Base-by-base conservation (phyloP, 108 stramenopile genomes). In the Cyclotella atomus region DNA sequence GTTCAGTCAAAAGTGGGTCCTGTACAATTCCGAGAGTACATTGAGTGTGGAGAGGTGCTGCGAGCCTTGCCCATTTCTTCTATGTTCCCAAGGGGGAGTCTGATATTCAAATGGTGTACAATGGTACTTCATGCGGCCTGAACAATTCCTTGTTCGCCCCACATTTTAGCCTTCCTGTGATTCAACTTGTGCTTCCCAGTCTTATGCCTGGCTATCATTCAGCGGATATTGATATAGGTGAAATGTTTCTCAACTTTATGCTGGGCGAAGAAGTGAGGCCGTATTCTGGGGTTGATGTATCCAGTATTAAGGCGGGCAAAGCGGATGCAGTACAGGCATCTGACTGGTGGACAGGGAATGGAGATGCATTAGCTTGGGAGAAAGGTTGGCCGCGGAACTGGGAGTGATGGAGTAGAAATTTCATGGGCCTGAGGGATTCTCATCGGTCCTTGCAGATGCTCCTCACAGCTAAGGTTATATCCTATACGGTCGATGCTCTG, bases 211-310 rank as follows among this genome's bases (percentile, higher is more conserved):
- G 67, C 0, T 75, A 74, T 25, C 68, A 60, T 41, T 56, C 63
- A 20, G 81, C 59, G 0, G 82, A 86, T 61, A 76, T 71, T 49
- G 78, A 86, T 45, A 62, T 76, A 15, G 82, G 82, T 3, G 85
- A 86, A 56, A 72, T 80, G 75, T 86, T 86, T 69, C 60, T 69
- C 7, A 86, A 86, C 28, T 83, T 75, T 32, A 23, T 38, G 24
- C 53, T 86, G 17, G 73, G 82, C 35, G 34, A 61, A 4, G 21
- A 44, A 19, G 7, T 85, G 38, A 28, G 62, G 21, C 35, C 19
- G 6, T 77, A 70, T 34, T 50, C 61, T 17, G 74, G 79, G 35
- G 75, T 84, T 12, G 84, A 80, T 32, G 33, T 84, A 2, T 70
- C 67, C 3, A 61, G 68, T 23, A 57, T 75, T n/a, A n/a, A n/a